phyloP scores from a whole-genome alignment of 805 yeast species.

The Pichia rugopelliculosa region DNA sequence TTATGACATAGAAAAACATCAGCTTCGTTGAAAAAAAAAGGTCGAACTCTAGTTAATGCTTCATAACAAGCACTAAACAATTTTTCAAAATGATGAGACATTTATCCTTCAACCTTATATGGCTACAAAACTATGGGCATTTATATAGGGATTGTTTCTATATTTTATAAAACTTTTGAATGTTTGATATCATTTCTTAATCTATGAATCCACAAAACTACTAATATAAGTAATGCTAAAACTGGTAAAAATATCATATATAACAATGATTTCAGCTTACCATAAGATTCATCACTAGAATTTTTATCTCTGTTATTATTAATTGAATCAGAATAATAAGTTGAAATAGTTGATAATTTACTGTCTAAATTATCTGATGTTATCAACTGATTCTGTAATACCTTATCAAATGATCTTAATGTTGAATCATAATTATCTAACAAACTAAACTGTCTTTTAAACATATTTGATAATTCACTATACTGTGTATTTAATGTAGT shows the following conservation, averaged over 20 bases:
- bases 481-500: conserved; percentile 7
- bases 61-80: too few species aligned
- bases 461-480: conserved; percentile 8
- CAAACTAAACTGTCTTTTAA: conserved; percentile 11
- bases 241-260: conserved; percentile 31
- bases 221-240: conserved; percentile 31
- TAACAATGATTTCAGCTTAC: conserved; percentile 11
- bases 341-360: conserved; percentile 7
- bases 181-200: conserved; percentile 58
- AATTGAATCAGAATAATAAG: not conserved
- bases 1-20: too few species aligned
- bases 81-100: too few species aligned
- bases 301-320: not conserved
- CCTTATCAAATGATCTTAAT: conserved; percentile 12
- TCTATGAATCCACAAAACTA: conserved; percentile 42
- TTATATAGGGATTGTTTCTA: not conserved
- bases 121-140: too few species aligned
- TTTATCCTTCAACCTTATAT: too few species aligned
- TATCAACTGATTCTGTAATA: conserved; percentile 10
- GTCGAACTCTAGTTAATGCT: too few species aligned
- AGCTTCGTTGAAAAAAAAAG: too few species aligned
- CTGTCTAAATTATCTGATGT: conserved; percentile 10
- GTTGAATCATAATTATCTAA: conserved; percentile 12
- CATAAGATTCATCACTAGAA: not conserved
- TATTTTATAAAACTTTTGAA: conserved; percentile 43